phyloP scores from a whole-genome alignment of 2,329 filamentous ascomycete genomes.

The Mariannaea elegans region DNA sequence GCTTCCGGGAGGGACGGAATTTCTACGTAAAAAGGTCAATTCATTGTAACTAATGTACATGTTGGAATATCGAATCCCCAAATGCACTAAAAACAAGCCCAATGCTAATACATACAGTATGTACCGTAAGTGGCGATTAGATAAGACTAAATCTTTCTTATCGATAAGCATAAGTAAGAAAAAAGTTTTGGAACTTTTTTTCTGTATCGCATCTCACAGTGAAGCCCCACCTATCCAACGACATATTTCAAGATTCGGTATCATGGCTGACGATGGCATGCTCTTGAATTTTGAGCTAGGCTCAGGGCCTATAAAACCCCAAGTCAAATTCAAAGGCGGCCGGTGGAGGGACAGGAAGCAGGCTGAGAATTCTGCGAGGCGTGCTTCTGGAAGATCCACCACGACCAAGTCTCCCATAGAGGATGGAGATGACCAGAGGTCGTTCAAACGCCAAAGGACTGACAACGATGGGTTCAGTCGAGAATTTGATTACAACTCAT shows the following conservation, averaged over 20 bases:
- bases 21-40: no score
- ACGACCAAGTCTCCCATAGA: slow-evolving; percentile 33
- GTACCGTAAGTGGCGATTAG: slow-evolving; percentile 20
- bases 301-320: slow-evolving; percentile 69
- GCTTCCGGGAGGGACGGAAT: no score
- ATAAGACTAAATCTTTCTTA: slow-evolving; percentile 25
- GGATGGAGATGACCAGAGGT: slow-evolving; percentile 43
- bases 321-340: slow-evolving; percentile 83
- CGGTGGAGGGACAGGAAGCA: slow-evolving; percentile 89
- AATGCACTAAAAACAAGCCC: no score
- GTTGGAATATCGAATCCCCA: no score
- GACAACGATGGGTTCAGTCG: slow-evolving; percentile 27
- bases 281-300: slow-evolving; percentile 89
- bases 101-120: no score
- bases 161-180: slow-evolving; percentile 38
- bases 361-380: slow-evolving; percentile 57
- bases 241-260: slow-evolving; percentile 24
- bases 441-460: slow-evolving; percentile 57
- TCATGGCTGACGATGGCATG: slow-evolving; percentile 95
- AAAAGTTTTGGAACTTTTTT: slow-evolving; percentile 31
- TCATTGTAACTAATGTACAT: no score
- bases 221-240: slow-evolving; percentile 36
- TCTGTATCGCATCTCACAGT: slow-evolving; percentile 16
- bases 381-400: slow-evolving; percentile 33
- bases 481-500: slow-evolving; percentile 28